Evolutionary conservation across 257 asterid species (phyloP), one percentile per base, ranked within the genome.

Genomic region (Dorcoceras hygrometricum): DNA sequence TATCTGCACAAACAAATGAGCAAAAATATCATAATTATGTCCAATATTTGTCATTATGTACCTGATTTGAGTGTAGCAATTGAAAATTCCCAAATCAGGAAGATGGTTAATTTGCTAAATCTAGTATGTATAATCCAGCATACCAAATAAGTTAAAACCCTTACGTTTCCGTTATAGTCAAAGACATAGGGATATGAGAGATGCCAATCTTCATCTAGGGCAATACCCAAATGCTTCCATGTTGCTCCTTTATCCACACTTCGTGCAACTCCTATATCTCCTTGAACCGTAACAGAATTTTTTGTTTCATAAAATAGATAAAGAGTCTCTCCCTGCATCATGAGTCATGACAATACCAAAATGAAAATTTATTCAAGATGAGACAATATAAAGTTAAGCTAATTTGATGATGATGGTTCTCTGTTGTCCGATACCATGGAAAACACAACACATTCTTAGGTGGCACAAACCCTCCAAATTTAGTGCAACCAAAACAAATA

Each of bases 161-260:
- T 86, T 86, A 93, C 99, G 69, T 81, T 87, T 78, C 95, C 89
- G 19, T 88, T 77, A 83, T 87, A 81, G 66, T 94, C 91, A 53
- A 94, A 94, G 72, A 90, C 91, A 32, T 86, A 90, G 0, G 99
- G 97, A 82, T 82, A 90, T 20, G 99, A 94, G 32, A 94, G 97
- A 84, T 94, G 99, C 97, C 99, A 94, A 71, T 84, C 91, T 74
- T 90, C 97, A 64, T 94, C 96, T 16, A 94, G 86, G 60, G 96
- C 96, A 43, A 85, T 79, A 8, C 99, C 99, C 79, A 94, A 72
- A 72, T 81, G 96, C 77, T 88, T 81, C 99, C 99, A 94, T 2
- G 96, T 88, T 14, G 85, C 96, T 70, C 97, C 99, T 59, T 85
- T 75, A 71, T 94, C 99, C 19, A 67, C 32, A 73, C 97, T 94